These are phyloP conservation scores for Gastrodia elata DNA, from an alignment of 106 monocot species.

Conservation along the genomic window DNA sequence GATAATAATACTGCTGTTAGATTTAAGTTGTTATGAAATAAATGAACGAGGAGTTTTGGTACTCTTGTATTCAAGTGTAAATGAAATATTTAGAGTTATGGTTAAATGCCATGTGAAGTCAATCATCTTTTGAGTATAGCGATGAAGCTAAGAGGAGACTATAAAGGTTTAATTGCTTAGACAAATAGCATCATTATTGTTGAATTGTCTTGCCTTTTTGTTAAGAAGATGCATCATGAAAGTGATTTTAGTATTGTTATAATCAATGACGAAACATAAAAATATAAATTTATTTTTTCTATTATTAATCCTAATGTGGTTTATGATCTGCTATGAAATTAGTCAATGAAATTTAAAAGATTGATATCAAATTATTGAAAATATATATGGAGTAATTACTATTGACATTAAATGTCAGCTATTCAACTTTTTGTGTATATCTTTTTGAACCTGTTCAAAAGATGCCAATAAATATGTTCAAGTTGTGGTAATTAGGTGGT, in stretches of 20 bases:
- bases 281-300: neutral
- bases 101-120: too few relatives aligned
- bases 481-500: neutral
- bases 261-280: neutral
- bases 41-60: neutral
- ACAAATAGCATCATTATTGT: neutral
- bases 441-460: neutral
- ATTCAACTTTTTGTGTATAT: neutral
- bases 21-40: neutral
- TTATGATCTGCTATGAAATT: neutral
- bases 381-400: neutral
- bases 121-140: too few relatives aligned
- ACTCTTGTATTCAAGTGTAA: neutral
- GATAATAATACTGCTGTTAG: neutral
- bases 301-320: neutral
- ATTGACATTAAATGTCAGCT: neutral
- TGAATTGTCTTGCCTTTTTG: neutral
- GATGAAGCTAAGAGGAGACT: neutral
- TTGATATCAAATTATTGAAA: neutral
- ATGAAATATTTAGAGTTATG: neutral
- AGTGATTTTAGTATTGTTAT: neutral
- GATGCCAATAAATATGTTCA: neutral
- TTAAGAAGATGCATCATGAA: neutral
- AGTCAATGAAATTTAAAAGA: neutral
- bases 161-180: neutral